A percentile compares a stretch with the other conserved stretches of the same genome.
Evolutionary conservation across 306 rosid genomes (phyloP).

Genomic region (Begonia masoniana): DNA sequence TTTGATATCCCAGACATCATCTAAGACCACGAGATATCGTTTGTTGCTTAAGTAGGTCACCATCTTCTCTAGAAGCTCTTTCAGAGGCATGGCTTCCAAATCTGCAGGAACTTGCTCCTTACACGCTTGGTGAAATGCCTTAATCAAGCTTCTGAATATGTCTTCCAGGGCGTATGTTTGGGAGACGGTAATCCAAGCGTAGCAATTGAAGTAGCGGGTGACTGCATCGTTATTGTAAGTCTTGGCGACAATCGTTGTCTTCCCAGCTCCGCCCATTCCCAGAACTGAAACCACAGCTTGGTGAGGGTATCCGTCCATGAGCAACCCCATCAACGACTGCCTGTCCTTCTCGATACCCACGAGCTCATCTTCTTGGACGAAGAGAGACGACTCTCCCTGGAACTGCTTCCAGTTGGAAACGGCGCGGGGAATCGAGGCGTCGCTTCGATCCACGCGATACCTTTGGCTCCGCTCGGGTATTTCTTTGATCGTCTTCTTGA

Average conservation of each 20-base stretch:
- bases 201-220: slow-evolving; percentile 6
- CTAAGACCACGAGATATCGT: neutral
- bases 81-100: neutral
- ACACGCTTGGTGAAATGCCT: neutral
- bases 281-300: slow-evolving; percentile 5
- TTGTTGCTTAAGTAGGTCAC: neutral
- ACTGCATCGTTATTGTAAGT: neutral
- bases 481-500: neutral
- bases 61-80: neutral
- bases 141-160: slow-evolving; percentile 6
- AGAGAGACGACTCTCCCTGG: neutral
- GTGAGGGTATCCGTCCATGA: slow-evolving; percentile 1
- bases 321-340: neutral
- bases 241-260: slow-evolving; percentile 11
- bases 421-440: neutral
- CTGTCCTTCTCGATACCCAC: slow-evolving; percentile 7
- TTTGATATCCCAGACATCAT: neutral
- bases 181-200: slow-evolving; percentile 17
- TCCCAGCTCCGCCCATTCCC: slow-evolving; percentile 14
- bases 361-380: slow-evolving; percentile 11
- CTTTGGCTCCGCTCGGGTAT: slow-evolving; percentile 6
- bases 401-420: neutral
- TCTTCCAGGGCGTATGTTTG: slow-evolving; percentile 6
- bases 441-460: neutral
- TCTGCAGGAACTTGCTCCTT: neutral